Evolutionary conservation across 495 filamentous ascomycete species (phyloP).

Genomic region (Cryomyces antarcticus): DNA sequence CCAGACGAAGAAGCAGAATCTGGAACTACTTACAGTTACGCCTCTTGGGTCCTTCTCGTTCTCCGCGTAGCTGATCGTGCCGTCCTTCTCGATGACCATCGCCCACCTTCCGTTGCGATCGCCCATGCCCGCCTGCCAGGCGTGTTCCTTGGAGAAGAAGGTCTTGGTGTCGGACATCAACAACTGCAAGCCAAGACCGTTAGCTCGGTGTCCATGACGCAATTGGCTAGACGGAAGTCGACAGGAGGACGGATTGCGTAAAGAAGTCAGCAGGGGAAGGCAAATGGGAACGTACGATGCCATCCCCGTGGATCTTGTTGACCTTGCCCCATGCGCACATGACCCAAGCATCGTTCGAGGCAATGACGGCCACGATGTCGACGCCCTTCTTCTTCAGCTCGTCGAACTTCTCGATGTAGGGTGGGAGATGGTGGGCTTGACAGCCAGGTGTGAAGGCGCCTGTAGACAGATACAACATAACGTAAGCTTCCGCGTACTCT

Average conservation of each 20-base stretch:
- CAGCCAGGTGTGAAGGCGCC: conserved; percentile 92
- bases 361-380: conserved; percentile 66
- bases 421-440: conserved; percentile 68
- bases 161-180: conserved; percentile 68
- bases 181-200: conserved; percentile 27
- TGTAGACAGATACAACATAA: conserved; percentile 8
- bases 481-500: not conserved
- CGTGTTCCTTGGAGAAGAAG: conserved; percentile 61
- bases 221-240: not conserved
- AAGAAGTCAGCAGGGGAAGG: too few species aligned
- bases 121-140: conserved; percentile 53
- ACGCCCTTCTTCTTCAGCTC: conserved; percentile 69
- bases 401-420: conserved; percentile 55
- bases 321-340: conserved; percentile 95
- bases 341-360: conserved; percentile 79
- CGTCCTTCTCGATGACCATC: conserved; percentile 64
- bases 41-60: conserved; percentile 46
- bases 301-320: conserved; percentile 59
- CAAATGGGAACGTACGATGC: conserved; percentile 39
- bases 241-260: not conserved
- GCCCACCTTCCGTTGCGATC: conserved; percentile 65
- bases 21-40: conserved; percentile 30
- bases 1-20: not conserved
- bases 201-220: not conserved
- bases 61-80: conserved; percentile 75